Evolutionary conservation across 305 asterid genomes (phyloP), one percentile per base, ranked within the genome.

Genomic region (Fraxinus baroniana): DNA sequence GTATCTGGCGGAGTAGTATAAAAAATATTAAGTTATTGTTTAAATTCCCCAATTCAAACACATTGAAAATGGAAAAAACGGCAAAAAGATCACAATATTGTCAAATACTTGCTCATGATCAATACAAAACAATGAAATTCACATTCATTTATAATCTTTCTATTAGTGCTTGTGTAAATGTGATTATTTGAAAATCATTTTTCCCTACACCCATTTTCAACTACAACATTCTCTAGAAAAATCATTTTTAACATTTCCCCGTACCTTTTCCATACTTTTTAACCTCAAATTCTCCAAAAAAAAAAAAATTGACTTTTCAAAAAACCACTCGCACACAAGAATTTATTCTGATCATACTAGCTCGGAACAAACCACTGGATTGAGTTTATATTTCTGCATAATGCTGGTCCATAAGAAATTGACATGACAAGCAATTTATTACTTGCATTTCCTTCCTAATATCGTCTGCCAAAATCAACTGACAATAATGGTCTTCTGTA

Each of bases 1-100:
- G 74, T 93, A 94, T 91, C 98, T 97, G 91, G 81, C 85, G 86
- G 83, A 81, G 84, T 28, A 84, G 39, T 30, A 84, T 78, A 76
- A 72, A 78, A 83, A 74, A 68, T 39, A 66, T 76, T 66, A 32
- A 74, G 71, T 41, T 80, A 81, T 55, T 82, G 8, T 80, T 7
- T n/a, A 39, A 52, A 4, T 46, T 15, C 77, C 26, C 71, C 18
- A 73, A 76, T 57, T 32, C 71, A 79, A 83, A 82, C 68, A 49
- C 62, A 73, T 78, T 76, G 77, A 77, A 72, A 79, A 72, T 73
- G 64, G 44, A 84, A 86, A 83, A 8, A 76, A 18, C 0, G 15
- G 52, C 52, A 41, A 41, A 41, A 41, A 41, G 17, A 41, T 10
- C 52, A 41, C 52, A 41, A 41, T 41, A 41, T 71, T 12, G 68